Evolutionary conservation across 2,329 filamentous ascomycete genomes (phyloP).

Genomic region (Aspergillus sp.): DNA sequence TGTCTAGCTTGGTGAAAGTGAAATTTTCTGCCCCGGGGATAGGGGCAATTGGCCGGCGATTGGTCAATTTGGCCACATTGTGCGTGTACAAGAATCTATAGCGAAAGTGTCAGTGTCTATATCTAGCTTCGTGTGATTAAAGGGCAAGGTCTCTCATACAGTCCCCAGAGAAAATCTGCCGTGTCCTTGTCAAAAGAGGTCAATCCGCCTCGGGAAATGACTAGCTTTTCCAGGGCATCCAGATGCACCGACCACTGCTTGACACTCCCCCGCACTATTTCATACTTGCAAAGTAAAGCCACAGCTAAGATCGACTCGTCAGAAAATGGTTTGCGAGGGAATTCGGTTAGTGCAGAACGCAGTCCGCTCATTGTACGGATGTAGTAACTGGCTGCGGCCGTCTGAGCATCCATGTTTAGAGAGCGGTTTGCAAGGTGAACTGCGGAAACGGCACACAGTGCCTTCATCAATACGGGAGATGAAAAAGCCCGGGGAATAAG

Average conservation of each 20-base stretch:
- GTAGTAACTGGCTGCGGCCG: slow-evolving; percentile 34
- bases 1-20: slow-evolving; percentile 32
- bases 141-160: slow-evolving; percentile 24
- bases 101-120: background rate
- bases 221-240: slow-evolving; percentile 33
- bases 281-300: slow-evolving; percentile 40
- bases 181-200: slow-evolving; percentile 28
- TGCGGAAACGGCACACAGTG: slow-evolving; percentile 38
- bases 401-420: slow-evolving; percentile 23
- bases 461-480: slow-evolving; percentile 37
- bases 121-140: too few species aligned
- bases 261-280: slow-evolving; percentile 38
- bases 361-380: slow-evolving; percentile 34
- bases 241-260: slow-evolving; percentile 40
- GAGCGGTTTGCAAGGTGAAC: slow-evolving; percentile 37
- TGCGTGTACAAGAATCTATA: slow-evolving; percentile 36
- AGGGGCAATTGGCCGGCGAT: slow-evolving; percentile 24
- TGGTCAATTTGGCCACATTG: slow-evolving; percentile 35
- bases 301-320: slow-evolving; percentile 37
- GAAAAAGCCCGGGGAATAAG: slow-evolving; percentile 38
- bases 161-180: slow-evolving; percentile 33
- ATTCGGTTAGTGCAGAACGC: slow-evolving; percentile 24
- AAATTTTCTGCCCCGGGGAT: slow-evolving; percentile 22
- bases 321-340: slow-evolving; percentile 17
- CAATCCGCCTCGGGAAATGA: slow-evolving; percentile 34